A percentile compares a stretch with the other conserved stretches of the same genome.
Evolutionary conservation across 2,329 filamentous ascomycete species (phyloP).

Genomic region (Aspergillus neoniger): DNA sequence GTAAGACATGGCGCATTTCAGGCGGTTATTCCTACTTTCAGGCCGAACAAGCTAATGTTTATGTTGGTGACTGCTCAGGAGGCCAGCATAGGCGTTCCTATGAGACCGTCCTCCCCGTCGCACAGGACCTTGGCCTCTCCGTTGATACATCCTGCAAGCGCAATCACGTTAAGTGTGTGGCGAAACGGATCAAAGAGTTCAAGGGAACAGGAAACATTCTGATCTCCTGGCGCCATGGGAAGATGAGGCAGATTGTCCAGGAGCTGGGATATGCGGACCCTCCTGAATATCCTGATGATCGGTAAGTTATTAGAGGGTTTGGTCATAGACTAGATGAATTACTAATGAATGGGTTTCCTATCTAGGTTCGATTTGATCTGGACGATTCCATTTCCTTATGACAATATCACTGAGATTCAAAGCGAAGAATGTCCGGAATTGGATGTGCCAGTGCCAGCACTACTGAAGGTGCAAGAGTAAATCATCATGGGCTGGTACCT

Average conservation of each 20-base stretch:
- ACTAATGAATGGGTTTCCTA: not conserved
- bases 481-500: conserved; percentile 5
- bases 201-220: conserved; percentile 31
- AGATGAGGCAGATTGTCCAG: conserved; percentile 25
- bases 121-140: conserved; percentile 28
- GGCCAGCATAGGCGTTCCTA: conserved; percentile 22
- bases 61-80: conserved; percentile 5
- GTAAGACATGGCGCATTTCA: conserved; percentile 17
- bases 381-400: conserved; percentile 32
- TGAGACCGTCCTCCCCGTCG: conserved; percentile 31
- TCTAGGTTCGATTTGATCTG: conserved; percentile 34
- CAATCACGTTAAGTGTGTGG: conserved; percentile 27
- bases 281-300: conserved; percentile 28
- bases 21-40: not conserved
- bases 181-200: conserved; percentile 21
- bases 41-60: not conserved
- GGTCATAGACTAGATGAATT: not conserved
- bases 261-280: conserved; percentile 24
- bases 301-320: conserved; percentile 23
- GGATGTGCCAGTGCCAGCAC: conserved; percentile 15
- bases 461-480: conserved; percentile 24
- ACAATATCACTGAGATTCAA: conserved; percentile 27
- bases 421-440: conserved; percentile 31
- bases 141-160: conserved; percentile 32
- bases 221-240: conserved; percentile 32